These are phyloP conservation scores for Oidium heveae DNA, from an alignment of 2,329 filamentous ascomycete species.

Conservation along the genomic window DNA sequence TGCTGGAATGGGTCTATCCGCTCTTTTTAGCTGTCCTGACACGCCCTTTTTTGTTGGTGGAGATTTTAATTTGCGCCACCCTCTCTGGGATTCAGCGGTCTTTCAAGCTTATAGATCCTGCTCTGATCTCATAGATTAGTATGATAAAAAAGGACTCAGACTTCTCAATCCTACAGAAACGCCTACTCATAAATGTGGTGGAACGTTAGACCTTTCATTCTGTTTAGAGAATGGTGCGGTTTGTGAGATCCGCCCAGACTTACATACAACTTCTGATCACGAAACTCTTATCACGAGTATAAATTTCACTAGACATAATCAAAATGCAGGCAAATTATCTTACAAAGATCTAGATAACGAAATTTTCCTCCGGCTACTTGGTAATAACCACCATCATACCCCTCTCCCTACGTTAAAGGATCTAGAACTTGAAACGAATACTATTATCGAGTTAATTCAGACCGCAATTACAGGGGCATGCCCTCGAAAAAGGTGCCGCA, in stretches of 20 bases:
- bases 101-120: too few species aligned
- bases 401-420: neutral
- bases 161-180: too few species aligned
- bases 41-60: too few species aligned
- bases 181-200: neutral
- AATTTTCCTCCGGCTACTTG: neutral
- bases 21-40: neutral
- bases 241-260: neutral
- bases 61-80: too few species aligned
- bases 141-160: too few species aligned
- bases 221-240: neutral
- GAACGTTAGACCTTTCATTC: neutral
- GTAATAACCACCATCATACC: neutral
- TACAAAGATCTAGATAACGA: neutral
- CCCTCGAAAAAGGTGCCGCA: neutral
- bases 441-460: neutral
- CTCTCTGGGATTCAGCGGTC: too few species aligned
- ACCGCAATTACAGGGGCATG: neutral
- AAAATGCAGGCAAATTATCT: neutral
- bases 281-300: neutral
- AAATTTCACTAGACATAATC: neutral
- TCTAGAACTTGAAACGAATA: neutral
- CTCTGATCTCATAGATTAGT: too few species aligned
- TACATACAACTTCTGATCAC: neutral
- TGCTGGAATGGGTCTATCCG: neutral